Conservation (phyloP, 371 early-diverging fungal genomes). For the Conidiobolus incongruus region DNA sequence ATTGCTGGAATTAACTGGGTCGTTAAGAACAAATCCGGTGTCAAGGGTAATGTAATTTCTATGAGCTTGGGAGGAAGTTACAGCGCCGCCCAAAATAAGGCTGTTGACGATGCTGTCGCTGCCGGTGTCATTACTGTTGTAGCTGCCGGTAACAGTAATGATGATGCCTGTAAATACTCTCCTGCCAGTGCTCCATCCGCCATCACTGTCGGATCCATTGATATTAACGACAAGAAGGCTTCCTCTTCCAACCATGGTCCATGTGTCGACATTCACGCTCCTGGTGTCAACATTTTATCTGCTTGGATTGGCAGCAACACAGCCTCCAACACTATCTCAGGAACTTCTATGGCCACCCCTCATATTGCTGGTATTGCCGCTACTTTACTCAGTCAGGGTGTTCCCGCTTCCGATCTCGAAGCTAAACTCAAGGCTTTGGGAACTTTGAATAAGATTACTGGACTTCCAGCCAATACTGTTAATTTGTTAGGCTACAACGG, state of each 20-base stretch:
- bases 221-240: conserved; percentile 25
- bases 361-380: conserved; percentile 64
- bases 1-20: conserved; percentile 8
- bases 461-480: no score
- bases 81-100: conserved; percentile 23
- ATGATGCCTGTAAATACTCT: conserved; percentile 27
- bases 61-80: conserved; percentile 49
- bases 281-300: conserved; percentile 17
- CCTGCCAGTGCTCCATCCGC: conserved; percentile 24
- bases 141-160: conserved; percentile 35
- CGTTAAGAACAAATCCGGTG: neutral
- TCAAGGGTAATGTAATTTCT: conserved; percentile 23
- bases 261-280: conserved; percentile 42
- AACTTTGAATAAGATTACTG: no score
- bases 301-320: conserved; percentile 12
- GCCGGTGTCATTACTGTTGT: conserved; percentile 24
- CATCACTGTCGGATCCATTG: conserved; percentile 39
- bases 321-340: conserved; percentile 24
- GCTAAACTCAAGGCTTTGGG: no score
- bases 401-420: no score
- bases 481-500: no score
- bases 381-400: conserved; percentile 7
- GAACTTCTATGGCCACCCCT: conserved; percentile 64
- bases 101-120: conserved; percentile 10
- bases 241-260: conserved; percentile 44